A percentile compares a stretch with the other conserved stretches of the same genome.
Evolutionary conservation across 148 eudicot species (phyloP).

Genomic region (Drosera capensis): DNA sequence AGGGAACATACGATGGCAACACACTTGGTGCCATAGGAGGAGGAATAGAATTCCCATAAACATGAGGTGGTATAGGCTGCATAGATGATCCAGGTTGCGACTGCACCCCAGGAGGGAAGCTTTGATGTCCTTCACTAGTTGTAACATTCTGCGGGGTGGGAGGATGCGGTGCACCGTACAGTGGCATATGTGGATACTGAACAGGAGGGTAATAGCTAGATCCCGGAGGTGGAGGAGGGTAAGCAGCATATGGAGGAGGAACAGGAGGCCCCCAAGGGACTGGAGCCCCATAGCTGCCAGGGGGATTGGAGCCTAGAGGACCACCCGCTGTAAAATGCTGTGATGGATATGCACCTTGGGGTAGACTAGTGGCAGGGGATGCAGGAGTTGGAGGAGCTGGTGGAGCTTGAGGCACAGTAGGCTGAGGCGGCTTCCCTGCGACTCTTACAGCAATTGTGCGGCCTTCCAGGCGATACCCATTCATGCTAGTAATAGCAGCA

Average conservation of each 20-base stretch:
- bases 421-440: slow-evolving; percentile 85
- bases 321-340: slow-evolving; percentile 51
- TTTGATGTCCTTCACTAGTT: slow-evolving; percentile 34
- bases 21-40: slow-evolving; percentile 25
- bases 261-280: slow-evolving; percentile 78
- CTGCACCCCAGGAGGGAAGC: slow-evolving; percentile 49
- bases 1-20: slow-evolving; percentile 30
- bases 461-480: slow-evolving; percentile 61
- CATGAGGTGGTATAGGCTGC: slow-evolving; percentile 26
- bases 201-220: slow-evolving; percentile 35
- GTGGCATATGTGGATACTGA: slow-evolving; percentile 38
- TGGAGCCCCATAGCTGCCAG: slow-evolving; percentile 41
- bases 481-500: slow-evolving; percentile 63
- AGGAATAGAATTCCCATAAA: slow-evolving; percentile 26
- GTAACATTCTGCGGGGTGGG: slow-evolving; percentile 36
- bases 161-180: slow-evolving; percentile 51
- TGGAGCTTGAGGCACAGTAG: slow-evolving; percentile 50
- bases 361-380: slow-evolving; percentile 32
- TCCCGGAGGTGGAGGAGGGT: slow-evolving; percentile 65
- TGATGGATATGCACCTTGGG: slow-evolving; percentile 47
- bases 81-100: slow-evolving; percentile 33
- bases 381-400: slow-evolving; percentile 33
- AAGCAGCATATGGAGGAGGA: slow-evolving; percentile 42
- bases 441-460: slow-evolving; percentile 79
- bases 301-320: slow-evolving; percentile 31